These are phyloP conservation scores for Penicillium tannophilum DNA, from an alignment of 495 filamentous ascomycete species.

Conservation along the genomic window DNA sequence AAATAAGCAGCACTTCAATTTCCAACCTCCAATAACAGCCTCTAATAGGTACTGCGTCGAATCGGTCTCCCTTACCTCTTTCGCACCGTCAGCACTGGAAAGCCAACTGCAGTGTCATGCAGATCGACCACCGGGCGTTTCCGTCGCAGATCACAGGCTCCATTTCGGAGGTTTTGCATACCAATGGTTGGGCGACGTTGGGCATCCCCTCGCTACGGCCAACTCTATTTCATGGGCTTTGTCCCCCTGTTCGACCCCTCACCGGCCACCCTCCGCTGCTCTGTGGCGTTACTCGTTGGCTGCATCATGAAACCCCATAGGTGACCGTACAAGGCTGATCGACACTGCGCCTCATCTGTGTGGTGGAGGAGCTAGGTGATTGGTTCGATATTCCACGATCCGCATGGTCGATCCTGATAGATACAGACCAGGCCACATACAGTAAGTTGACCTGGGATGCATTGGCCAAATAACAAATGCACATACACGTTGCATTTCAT, in stretches of 20 bases:
- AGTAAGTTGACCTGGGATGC: not conserved
- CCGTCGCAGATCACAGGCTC: slow-evolving; percentile 42
- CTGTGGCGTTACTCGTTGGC: not conserved
- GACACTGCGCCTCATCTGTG: slow-evolving; percentile 35
- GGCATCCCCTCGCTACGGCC: slow-evolving; percentile 28
- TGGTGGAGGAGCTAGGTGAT: slow-evolving; percentile 25
- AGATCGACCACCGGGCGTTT: slow-evolving; percentile 41
- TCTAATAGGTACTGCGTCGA: not conserved
- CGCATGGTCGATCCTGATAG: slow-evolving; percentile 10
- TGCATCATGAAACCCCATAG: slow-evolving; percentile 4
- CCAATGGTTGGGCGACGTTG: slow-evolving; percentile 38
- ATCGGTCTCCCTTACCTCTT: slow-evolving; percentile 5
- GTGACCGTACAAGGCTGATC: slow-evolving; percentile 25
- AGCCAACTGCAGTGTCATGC: slow-evolving; percentile 15
- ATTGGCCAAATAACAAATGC: not conserved
- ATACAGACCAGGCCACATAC: not conserved
- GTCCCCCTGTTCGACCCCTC: slow-evolving; percentile 6
- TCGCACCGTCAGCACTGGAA: not conserved
- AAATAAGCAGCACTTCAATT: not conserved
- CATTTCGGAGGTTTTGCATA: slow-evolving; percentile 37
- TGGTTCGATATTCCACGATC: slow-evolving; percentile 39
- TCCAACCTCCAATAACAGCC: no score
- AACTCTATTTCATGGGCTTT: slow-evolving; percentile 26
- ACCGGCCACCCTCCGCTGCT: slow-evolving; percentile 4
- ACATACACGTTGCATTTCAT: slow-evolving; percentile 11